Percentiles rank a stretch among this genome's conserved stretches.
phyloP scores from a whole-genome alignment of 2,329 filamentous ascomycete species.

The Sporothrix dimorphospora region DNA sequence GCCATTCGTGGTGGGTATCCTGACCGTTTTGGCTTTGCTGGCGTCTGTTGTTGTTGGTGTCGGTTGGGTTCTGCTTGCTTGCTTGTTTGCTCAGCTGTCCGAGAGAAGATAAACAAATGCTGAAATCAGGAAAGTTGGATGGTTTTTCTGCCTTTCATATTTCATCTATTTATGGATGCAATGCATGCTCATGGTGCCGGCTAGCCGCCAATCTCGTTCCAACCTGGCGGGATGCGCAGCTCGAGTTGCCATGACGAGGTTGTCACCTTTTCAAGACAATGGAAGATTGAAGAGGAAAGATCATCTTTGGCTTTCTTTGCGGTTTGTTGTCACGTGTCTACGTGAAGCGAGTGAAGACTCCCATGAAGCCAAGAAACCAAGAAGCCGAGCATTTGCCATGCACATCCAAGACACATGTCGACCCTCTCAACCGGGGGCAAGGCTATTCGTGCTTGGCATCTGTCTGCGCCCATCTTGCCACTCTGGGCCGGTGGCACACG shows the following conservation, averaged over 20 bases:
- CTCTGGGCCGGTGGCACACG: not conserved
- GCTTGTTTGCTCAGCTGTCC: not conserved
- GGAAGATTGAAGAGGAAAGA: too few relatives aligned
- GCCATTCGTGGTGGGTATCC: not conserved
- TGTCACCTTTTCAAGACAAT: too few relatives aligned
- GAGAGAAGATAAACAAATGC: too few relatives aligned
- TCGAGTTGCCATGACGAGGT: not conserved
- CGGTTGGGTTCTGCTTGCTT: not conserved
- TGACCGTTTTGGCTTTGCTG: not conserved
- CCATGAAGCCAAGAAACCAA: not conserved
- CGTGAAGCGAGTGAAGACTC: not conserved
- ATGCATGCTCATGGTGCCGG: not conserved
- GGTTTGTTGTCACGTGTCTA: not conserved
- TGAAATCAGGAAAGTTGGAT: not conserved
- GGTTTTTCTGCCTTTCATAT: too few relatives aligned
- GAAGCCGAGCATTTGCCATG: conserved; percentile 1
- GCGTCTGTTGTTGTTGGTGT: not conserved
- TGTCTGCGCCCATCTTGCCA: not conserved
- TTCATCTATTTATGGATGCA: conserved; percentile 1
- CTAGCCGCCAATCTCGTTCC: not conserved
- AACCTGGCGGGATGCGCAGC: not conserved
- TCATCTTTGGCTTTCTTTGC: not conserved
- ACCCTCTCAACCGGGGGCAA: not conserved
- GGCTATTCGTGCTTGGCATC: not conserved
- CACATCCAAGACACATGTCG: not conserved